Evolutionary conservation across 306 rosid genomes (phyloP), one percentile per base, ranked within the genome.

Genomic region (Quercus aquifolioides): DNA sequence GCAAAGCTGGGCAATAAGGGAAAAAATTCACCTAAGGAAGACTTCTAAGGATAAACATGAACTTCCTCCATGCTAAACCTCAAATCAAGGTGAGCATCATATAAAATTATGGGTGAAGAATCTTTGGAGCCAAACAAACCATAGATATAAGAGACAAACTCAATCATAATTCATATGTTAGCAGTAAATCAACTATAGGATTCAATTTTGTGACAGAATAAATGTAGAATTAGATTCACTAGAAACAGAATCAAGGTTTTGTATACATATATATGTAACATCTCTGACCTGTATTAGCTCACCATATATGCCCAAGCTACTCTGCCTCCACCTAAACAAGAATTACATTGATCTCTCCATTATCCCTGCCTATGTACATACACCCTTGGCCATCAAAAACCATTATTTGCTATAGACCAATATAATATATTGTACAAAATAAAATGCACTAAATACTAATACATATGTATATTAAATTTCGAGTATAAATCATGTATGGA

Each of bases 311-410:
- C 17, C 55, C 70, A 76, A 74, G 73, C 73, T 82, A 78, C 82
- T 79, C 73, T 76, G 74, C 81, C 86, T 80, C 69, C 81, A 88
- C 78, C 78, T 63, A 70, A 77, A 89, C 84, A 81, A 72, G 65
- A 82, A 76, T 80, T 76, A 83, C 76, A 77, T 62, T 83, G 82
- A 78, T 76, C 85, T 74, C 81, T 79, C 69, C 74, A 69, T 20
- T 77, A 82, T 82, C 80, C 71, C 55, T 83, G 77, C 90, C 89
- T 88, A 81, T 78, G 76, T 88, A 84, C 84, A 84, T 82, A 84
- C 84, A 83, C 77, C 86, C 87, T 76, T 75, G 81, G 76, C 58
- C 86, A 76, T 73, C 78, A 81, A 81, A 74, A 85, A 38, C 73
- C 83, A 76, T 71, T 78, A 76, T 75, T 79, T 71, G 73, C 78